Base-by-base conservation (phyloP, 2,329 filamentous ascomycete species). In the Hymenoscyphus linearis region DNA sequence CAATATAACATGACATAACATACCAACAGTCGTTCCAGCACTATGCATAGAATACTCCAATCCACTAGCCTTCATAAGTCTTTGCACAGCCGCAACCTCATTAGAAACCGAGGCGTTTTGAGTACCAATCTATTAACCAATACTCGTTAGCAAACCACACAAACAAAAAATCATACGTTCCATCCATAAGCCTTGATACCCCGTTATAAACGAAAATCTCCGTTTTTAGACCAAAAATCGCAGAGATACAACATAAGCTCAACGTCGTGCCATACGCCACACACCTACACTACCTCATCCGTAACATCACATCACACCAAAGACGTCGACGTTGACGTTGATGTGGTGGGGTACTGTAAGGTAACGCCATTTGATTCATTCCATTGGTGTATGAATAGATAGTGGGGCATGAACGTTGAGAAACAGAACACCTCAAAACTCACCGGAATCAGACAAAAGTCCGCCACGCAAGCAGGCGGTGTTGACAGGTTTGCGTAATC, bases 361-460 rank as follows among this genome's bases (percentile, higher is more conserved):
- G 7, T 2, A 5, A 18, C n/a, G n/a, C n/a, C n/a, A n/a, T n/a
- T n/a, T n/a, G n/a, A n/a, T n/a, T n/a, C n/a, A n/a, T n/a, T n/a
- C n/a, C n/a, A n/a, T n/a, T n/a, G n/a, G n/a, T n/a, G n/a, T n/a
- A n/a, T n/a, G n/a, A n/a, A n/a, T n/a, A n/a, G n/a, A n/a, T n/a
- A 9, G 31, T 31, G 31, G 31, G 31, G 31, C 9, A 31, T n/a
- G 27, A 9, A 31, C 1, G 27, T 5, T 31, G 27, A 9, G 27
- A 31, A 31, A 31, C 5, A 10, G 12, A 10, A 47, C 9, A 18
- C 16, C 9, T 25, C 27, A 77, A n/a, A n/a, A n/a, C 83, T 63
- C 71, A 90, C 87, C 1, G 93, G 93, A 64, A 97, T 88, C 67
- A 97, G 80, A 75, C 93, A 97, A 74, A 97, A 96, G 77, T 97